phyloP scores from a whole-genome alignment of 2,329 filamentous ascomycete genomes.

The Ophiosphaerella korrae region DNA sequence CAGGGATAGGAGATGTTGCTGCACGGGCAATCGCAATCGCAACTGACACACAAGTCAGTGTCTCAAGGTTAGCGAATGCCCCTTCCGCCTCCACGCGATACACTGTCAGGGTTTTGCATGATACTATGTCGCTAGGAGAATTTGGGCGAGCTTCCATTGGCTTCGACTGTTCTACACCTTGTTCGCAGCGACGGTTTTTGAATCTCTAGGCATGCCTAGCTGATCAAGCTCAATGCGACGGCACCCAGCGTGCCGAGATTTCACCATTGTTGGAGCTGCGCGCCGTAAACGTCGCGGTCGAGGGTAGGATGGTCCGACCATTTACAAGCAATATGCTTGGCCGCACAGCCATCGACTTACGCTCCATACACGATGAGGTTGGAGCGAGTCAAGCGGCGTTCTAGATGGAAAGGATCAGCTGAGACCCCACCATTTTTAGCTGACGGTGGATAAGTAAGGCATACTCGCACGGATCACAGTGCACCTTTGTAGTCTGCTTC shows the following conservation, averaged over 20 bases:
- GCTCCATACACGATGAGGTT: conserved; percentile 14
- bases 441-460: neutral
- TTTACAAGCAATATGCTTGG: conserved; percentile 11
- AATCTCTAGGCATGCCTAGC: neutral
- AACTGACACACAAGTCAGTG: neutral
- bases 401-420: conserved; percentile 23
- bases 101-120: conserved; percentile 25
- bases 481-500: neutral
- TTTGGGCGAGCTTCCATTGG: conserved; percentile 23
- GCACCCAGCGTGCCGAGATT: no score
- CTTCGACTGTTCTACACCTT: conserved; percentile 11
- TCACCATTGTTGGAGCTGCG: neutral
- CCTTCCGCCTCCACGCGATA: conserved; percentile 46
- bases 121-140: conserved; percentile 10
- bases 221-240: no score
- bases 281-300: neutral
- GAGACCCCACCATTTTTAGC: conserved; percentile 13
- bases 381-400: conserved; percentile 29
- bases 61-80: neutral
- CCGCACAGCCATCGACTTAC: conserved; percentile 19
- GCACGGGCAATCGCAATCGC: neutral
- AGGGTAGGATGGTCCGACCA: neutral
- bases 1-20: neutral
- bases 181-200: conserved; percentile 1
- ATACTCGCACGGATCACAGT: conserved; percentile 5